A percentile compares a stretch with the other conserved stretches of the same genome.
These are phyloP conservation scores for Aurantiochytrium sp. DNA, from an alignment of 108 stramenopile species.

Conservation along the genomic window DNA sequence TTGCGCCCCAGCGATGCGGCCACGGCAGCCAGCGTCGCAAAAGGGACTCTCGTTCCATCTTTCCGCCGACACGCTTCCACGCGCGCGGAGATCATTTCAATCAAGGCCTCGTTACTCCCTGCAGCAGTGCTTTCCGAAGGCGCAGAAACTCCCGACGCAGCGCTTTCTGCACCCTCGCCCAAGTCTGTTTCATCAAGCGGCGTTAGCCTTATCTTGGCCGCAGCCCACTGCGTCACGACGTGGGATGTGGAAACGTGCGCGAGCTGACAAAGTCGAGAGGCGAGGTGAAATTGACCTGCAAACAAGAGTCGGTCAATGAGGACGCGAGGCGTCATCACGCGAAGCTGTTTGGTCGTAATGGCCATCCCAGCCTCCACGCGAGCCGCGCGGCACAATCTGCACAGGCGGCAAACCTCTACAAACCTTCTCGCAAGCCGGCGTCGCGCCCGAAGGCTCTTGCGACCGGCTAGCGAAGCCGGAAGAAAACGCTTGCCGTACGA, in stretches of 20 bases:
- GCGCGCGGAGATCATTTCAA: background rate
- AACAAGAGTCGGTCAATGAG: background rate
- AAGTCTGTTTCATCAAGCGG: background rate
- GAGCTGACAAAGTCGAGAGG: background rate
- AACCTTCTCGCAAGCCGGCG: background rate
- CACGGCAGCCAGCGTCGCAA: background rate
- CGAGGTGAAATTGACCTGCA: background rate
- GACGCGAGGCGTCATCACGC: background rate
- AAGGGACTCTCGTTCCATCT: background rate
- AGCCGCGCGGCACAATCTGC: background rate
- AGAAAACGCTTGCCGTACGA: slow-evolving; percentile 7
- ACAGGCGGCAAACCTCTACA: background rate
- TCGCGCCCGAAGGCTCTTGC: background rate
- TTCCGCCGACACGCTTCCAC: background rate
- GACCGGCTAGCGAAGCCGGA: background rate
- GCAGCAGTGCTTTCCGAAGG: background rate
- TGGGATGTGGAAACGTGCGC: background rate
- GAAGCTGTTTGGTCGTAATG: background rate
- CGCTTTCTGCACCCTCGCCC: background rate
- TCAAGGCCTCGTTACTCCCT: background rate
- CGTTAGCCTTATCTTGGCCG: background rate
- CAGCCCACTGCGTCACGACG: background rate
- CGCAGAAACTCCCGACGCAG: background rate
- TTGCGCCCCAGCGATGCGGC: background rate
- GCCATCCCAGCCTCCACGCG: background rate